Evolutionary conservation across 192 early-diverging fungal genomes (phyloP), one percentile per base, ranked within the genome.

Genomic region (Cetraspora pellucida): DNA sequence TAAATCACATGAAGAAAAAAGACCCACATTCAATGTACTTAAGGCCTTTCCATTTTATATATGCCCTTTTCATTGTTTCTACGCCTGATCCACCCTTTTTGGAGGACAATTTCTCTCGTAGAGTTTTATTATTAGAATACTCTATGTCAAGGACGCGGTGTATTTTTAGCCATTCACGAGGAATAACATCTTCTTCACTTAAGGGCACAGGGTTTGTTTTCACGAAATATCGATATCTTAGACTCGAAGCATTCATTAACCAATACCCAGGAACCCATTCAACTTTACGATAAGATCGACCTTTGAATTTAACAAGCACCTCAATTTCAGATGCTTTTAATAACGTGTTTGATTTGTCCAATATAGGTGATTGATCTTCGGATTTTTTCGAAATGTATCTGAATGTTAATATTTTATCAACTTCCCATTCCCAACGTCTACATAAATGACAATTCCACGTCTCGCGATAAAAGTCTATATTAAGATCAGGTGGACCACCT

Each of bases 31-130:
- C 74, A 10, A 84, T 83, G 80, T 89, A 90, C 11, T 81, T 75
- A 7, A 89, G 50, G 3, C 85, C 89, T 55, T 78, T 73, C 90
- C 89, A 94, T 75, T 91, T 92, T n/a, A 92, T 86, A 66, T 86
- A 84, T 2, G 91, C 82, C 54, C 64, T 68, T 37, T 87, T 81
- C 17, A 88, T 78, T 44, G 16, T 17, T 43, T 37, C 63, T 31
- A 5, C 9, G 10, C 28, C 19, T 37, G 28, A 19, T 37, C 10
- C n/a, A 14, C 25, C 17, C 9, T 6, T 65, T 65, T 13, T 7
- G 9, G 31, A 65, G 9, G 19, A n/a, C 19, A 54, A 54, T 43
- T 65, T 19, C n/a, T 65, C 63, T 19, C 63, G 63, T 54, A 59
- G 45, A 17, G 75, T 54, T 80, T 13, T 5, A 10, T 28, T 55